These are phyloP conservation scores for Penicillium subrubescens DNA, from an alignment of 495 filamentous ascomycete species.

Conservation along the genomic window DNA sequence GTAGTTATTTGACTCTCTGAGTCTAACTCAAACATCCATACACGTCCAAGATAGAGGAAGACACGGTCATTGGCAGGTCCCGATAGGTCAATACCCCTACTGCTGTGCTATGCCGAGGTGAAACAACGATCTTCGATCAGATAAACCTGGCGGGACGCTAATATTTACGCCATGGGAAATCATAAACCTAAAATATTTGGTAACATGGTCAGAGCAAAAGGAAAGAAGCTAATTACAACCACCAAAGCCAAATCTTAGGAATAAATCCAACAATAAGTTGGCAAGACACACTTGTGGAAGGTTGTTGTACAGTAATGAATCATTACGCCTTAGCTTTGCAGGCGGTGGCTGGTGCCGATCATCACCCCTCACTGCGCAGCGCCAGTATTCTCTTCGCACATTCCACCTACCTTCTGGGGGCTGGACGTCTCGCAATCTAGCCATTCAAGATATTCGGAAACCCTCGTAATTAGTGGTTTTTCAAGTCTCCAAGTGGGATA, in stretches of 20 bases:
- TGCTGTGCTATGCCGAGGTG: not conserved
- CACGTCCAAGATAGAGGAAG: not conserved
- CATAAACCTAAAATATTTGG: not conserved
- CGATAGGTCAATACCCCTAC: not conserved
- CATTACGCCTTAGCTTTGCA: not conserved
- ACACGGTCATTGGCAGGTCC: not conserved
- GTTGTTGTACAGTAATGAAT: not conserved
- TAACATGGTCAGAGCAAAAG: not conserved
- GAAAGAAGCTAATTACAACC: not conserved
- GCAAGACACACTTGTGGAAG: not conserved
- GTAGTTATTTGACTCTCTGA: too few relatives aligned
- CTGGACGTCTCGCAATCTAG: not conserved
- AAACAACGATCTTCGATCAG: conserved; percentile 1
- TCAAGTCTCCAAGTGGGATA: too few relatives aligned
- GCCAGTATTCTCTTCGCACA: not conserved
- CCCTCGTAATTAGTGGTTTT: not conserved
- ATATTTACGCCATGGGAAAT: not conserved
- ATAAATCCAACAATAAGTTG: not conserved
- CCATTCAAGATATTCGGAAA: not conserved
- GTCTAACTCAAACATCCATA: too few relatives aligned
- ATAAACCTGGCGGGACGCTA: not conserved
- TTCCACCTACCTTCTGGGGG: not conserved
- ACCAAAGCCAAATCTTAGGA: too few relatives aligned
- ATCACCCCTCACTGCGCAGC: conserved; percentile 5
- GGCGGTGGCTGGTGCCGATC: conserved; percentile 11